These are phyloP conservation scores for Yamadazyma paraphyllophila DNA, from an alignment of 805 yeast species.

Conservation along the genomic window DNA sequence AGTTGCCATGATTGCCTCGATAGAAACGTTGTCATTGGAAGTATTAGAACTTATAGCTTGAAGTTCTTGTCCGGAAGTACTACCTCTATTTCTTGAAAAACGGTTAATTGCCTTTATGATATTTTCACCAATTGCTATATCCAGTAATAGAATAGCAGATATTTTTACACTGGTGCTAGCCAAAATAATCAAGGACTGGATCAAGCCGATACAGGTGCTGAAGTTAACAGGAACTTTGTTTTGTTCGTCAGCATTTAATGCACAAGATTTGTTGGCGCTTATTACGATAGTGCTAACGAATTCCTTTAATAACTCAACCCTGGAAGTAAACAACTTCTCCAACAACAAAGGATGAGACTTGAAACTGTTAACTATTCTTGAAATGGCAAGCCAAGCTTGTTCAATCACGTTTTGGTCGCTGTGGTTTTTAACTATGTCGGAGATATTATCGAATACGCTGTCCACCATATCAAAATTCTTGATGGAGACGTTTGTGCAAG, in stretches of 20 bases:
- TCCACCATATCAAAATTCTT: constrained; percentile 48
- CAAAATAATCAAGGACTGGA: constrained; percentile 46
- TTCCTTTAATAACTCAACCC: constrained; percentile 21
- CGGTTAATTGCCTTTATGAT: constrained; percentile 51
- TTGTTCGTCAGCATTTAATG: constrained; percentile 6
- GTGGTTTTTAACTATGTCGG: constrained; percentile 52
- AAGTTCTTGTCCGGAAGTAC: neutral
- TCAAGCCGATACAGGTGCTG: constrained; percentile 38
- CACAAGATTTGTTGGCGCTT: constrained; percentile 24
- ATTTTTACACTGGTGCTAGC: constrained; percentile 42
- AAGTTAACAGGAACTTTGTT: constrained; percentile 27
- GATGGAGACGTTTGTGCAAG: constrained; percentile 50
- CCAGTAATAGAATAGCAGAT: constrained; percentile 44
- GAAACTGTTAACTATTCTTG: constrained; percentile 55
- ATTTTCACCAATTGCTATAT: constrained; percentile 46
- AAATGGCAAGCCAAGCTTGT: constrained; percentile 61
- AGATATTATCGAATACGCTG: constrained; percentile 58
- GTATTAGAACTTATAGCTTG: constrained; percentile 6
- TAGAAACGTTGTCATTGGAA: constrained; percentile 33
- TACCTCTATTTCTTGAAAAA: constrained; percentile 35
- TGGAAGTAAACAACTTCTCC: constrained; percentile 38
- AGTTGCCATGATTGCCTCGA: constrained; percentile 70
- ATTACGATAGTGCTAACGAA: constrained; percentile 21
- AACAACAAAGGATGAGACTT: constrained; percentile 40
- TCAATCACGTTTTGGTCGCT: constrained; percentile 62